These are phyloP conservation scores for Dentipellis fragilis DNA, from an alignment of 768 basidiomycete genomes.

Conservation along the genomic window DNA sequence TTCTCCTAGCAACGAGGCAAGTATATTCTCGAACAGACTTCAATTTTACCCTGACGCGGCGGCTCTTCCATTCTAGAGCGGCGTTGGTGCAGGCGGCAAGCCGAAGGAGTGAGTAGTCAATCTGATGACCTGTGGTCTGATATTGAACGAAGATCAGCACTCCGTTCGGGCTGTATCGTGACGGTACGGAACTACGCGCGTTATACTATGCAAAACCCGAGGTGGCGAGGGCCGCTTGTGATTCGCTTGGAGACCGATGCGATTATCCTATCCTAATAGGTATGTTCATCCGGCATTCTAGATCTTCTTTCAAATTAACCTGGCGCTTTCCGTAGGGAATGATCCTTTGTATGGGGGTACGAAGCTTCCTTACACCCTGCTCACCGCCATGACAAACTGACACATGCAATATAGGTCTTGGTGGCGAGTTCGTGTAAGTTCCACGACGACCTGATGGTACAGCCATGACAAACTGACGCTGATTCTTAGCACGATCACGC, in stretches of 20 bases:
- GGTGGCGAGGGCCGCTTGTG: slow-evolving; percentile 59
- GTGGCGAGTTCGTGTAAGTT: slow-evolving; percentile 69
- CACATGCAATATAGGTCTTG: slow-evolving; percentile 39
- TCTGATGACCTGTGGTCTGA: not conserved
- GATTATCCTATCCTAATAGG: slow-evolving; percentile 72
- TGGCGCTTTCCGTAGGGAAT: slow-evolving; percentile 38
- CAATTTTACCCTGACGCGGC: not conserved
- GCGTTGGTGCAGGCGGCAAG: slow-evolving; percentile 55
- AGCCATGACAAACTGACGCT: not conserved
- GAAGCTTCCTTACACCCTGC: slow-evolving; percentile 8
- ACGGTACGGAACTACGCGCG: slow-evolving; percentile 67
- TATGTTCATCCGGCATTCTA: slow-evolving; percentile 18
- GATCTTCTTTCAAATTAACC: not conserved
- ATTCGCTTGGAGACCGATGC: slow-evolving; percentile 50
- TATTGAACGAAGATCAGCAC: slow-evolving; percentile 34
- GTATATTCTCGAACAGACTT: not conserved
- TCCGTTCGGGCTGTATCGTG: slow-evolving; percentile 64
- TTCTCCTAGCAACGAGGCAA: slow-evolving; percentile 62
- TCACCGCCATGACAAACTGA: not conserved
- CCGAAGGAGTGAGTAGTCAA: slow-evolving; percentile 47
- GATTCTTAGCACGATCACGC: slow-evolving; percentile 53
- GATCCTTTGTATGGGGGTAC: slow-evolving; percentile 72
- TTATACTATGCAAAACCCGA: slow-evolving; percentile 63
- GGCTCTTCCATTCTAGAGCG: slow-evolving; percentile 36
- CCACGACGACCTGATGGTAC: not conserved